Evolutionary conservation across 2,329 filamentous ascomycete genomes (phyloP), one percentile per base, ranked within the genome.

Genomic region (Emmonsiellopsis sp.): DNA sequence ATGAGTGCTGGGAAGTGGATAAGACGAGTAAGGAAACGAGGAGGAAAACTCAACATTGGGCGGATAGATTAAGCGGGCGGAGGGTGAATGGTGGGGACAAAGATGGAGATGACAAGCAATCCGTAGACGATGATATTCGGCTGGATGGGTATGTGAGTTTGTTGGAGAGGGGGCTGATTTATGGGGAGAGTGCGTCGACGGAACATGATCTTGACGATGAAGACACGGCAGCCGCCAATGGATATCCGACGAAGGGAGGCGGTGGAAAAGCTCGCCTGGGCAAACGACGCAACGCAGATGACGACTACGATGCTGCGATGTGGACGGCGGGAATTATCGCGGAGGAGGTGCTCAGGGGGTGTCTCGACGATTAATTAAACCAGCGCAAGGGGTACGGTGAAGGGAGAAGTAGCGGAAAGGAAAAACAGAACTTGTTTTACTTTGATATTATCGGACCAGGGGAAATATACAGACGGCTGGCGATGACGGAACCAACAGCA

Each of bases 1-100:
- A 73, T 55, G 66, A 63, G 5, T 59, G 70, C 7, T 65, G 62
- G 57, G 62, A 67, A 13, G 61, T 61, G 44, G 54, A 59, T 43
- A 42, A 46, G 15, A 38, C 37, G 8, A 46, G 42, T 16, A 45
- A 26, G 35, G 53, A 56, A 42, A 44, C 32, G 37, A 32, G 11
- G 11, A 10, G n/a, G 5, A 45, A 10, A 11, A 44, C 31, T 11
- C 31, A 35, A 31, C 30, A 9, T 10, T 45, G 50, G 50, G 43
- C 26, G 6, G 41, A 52, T 52, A 45, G 15, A n/a, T 44, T 46
- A 9, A 49, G 43, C 7, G 26, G 31, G 8, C 26, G 9, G 9
- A 30, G 42, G 37, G 16, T 11, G 9, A 13, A 37, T 31, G 45
- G n/a, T 20, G 41, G 44, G 48, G 45, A 53, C 52, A 40, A 57